A percentile compares a stretch with the other conserved stretches of the same genome.
Evolutionary conservation across 1,284 basidiomycete genomes (phyloP).

Genomic region (Spongispora temasekensis): DNA sequence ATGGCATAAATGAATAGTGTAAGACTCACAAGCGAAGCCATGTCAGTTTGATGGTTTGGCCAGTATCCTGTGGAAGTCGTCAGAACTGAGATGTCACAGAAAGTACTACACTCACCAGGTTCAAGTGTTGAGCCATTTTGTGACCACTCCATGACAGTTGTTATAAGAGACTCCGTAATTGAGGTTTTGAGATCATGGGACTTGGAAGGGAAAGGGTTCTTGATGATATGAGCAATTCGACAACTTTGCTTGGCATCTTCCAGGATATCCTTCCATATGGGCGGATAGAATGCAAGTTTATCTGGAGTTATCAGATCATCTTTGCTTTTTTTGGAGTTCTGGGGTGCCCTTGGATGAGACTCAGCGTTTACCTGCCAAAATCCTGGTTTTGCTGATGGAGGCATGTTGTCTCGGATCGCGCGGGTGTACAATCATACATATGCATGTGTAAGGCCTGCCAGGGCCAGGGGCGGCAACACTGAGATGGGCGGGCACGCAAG

Average conservation of each 20-base stretch:
- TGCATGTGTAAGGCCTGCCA: too few relatives aligned
- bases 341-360: not conserved
- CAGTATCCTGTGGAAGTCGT: not conserved
- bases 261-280: not conserved
- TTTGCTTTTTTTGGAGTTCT: not conserved
- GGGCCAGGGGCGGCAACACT: too few relatives aligned
- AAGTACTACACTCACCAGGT: not conserved
- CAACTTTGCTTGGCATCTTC: not conserved
- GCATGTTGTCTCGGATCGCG: too few relatives aligned
- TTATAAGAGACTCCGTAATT: not conserved
- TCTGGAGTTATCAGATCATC: not conserved
- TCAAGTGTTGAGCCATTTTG: not conserved
- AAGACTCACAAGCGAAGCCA: not conserved
- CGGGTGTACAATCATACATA: too few relatives aligned
- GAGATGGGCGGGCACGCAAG: too few relatives aligned
- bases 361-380: not conserved
- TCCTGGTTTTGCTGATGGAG: too few relatives aligned
- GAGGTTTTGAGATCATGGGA: not conserved
- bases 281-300: not conserved
- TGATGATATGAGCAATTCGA: not conserved
- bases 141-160: not conserved
- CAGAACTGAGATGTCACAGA: not conserved
- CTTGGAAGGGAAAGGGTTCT: not conserved
- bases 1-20: not conserved
- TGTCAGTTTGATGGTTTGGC: not conserved